Conservation (phyloP, 768 basidiomycete species). For the Tylopilus felleus region DNA sequence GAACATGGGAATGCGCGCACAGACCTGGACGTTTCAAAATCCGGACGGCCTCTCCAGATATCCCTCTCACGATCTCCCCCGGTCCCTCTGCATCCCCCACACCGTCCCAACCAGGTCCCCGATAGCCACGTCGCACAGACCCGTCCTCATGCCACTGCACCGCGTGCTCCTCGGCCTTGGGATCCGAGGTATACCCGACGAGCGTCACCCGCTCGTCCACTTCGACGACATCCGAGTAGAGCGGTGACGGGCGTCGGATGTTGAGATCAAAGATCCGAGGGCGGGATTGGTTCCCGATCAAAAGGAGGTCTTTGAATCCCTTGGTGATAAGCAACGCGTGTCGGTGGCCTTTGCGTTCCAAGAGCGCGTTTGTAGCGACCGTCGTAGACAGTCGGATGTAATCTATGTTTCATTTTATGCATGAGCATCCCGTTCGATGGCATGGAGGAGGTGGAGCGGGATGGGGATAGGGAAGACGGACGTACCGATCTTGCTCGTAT, state of each 20-base stretch:
- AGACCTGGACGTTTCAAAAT: conserved; percentile 70
- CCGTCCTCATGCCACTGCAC: conserved; percentile 75
- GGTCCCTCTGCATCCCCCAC: conserved; percentile 69
- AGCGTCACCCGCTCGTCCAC: conserved; percentile 92
- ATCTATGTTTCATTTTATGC: conserved; percentile 43
- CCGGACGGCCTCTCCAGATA: conserved; percentile 88
- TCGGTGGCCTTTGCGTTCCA: conserved; percentile 91
- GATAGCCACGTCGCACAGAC: conserved; percentile 60
- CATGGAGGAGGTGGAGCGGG: not conserved
- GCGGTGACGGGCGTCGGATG: conserved; percentile 69
- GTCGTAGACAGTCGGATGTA: conserved; percentile 92
- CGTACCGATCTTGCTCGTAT: conserved; percentile 78
- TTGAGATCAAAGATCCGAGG: conserved; percentile 95
- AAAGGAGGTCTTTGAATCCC: conserved; percentile 87
- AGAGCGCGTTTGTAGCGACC: conserved; percentile 92
- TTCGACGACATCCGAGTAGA: conserved; percentile 66
- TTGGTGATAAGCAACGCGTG: conserved; percentile 90
- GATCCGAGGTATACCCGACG: conserved; percentile 91
- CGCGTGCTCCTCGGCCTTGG: conserved; percentile 69
- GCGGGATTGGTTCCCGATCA: conserved; percentile 93
- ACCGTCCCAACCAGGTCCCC: conserved; percentile 77
- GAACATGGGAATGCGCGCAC: not conserved
- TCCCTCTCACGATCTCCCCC: conserved; percentile 73
- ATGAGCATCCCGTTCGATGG: too few species aligned
- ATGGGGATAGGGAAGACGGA: not conserved